Conservation (phyloP, 257 asterid species). For the Craterostigma plantagineum region DNA sequence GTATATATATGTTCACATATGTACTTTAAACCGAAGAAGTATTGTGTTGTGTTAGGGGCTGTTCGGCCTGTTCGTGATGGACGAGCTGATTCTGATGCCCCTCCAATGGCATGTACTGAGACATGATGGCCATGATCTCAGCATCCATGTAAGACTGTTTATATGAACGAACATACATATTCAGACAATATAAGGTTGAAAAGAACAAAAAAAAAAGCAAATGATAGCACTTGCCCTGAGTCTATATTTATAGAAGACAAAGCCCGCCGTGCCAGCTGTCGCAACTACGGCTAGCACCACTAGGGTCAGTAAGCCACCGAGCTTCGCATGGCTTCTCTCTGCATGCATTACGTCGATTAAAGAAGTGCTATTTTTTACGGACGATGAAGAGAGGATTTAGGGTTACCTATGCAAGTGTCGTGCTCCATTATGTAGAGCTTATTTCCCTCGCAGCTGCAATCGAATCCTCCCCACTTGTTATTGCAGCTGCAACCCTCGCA, state of each 20-base stretch:
- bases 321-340: constrained; percentile 51
- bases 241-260: constrained; percentile 81
- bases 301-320: constrained; percentile 31
- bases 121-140: constrained; percentile 96
- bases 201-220: neutral
- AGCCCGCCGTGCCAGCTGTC: constrained; percentile 46
- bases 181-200: neutral
- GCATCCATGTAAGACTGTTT: constrained; percentile 91
- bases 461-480: constrained; percentile 74
- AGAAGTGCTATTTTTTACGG: too few species aligned
- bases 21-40: constrained; percentile 25
- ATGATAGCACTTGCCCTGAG: constrained; percentile 36
- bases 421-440: constrained; percentile 66
- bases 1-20: too few species aligned
- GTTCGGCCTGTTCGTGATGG: constrained; percentile 30
- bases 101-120: constrained; percentile 95
- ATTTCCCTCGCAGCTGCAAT: constrained; percentile 50
- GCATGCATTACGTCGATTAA: constrained; percentile 6
- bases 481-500: constrained; percentile 81
- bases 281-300: constrained; percentile 36
- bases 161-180: neutral
- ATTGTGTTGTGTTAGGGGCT: constrained; percentile 23
- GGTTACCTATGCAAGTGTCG: constrained; percentile 66
- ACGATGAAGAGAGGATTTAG: neutral
- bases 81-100: too few species aligned